phyloP scores from a whole-genome alignment of 306 rosid species.

The Prunus fruticosa region DNA sequence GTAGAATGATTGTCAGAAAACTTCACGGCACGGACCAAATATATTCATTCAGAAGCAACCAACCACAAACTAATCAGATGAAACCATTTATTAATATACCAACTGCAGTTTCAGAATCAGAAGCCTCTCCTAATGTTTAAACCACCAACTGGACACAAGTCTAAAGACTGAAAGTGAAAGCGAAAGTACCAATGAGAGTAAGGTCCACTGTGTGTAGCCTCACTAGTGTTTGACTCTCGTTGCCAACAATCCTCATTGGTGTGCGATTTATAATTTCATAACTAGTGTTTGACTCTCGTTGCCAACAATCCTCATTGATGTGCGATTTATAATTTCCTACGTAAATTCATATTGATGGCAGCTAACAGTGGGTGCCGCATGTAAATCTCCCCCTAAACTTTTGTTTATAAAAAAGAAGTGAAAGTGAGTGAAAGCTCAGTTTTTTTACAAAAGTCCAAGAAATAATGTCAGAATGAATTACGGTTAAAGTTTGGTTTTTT shows the following conservation, averaged over 20 bases:
- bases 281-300: no score
- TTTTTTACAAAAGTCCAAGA: background rate
- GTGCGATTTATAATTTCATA: no score
- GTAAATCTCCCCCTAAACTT: no score
- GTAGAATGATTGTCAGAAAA: background rate
- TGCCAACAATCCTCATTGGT: no score
- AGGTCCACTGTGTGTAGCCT: no score
- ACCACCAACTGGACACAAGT: no score
- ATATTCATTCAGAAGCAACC: background rate
- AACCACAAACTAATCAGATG: background rate
- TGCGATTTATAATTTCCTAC: no score
- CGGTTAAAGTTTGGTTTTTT: background rate
- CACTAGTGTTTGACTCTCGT: accelerated
- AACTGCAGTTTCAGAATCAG: background rate
- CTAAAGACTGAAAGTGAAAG: no score
- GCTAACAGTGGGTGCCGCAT: accelerated
- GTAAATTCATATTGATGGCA: no score
- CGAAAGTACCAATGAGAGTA: no score
- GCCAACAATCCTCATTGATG: no score
- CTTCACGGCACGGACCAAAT: no score
- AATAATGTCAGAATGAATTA: background rate
- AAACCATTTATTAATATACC: background rate
- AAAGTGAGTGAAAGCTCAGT: background rate
- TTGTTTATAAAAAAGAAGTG: background rate
- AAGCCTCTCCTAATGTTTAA: background rate